phyloP scores from a whole-genome alignment of 2,329 filamentous ascomycete genomes.

The Cladobotryum mycophilum region DNA sequence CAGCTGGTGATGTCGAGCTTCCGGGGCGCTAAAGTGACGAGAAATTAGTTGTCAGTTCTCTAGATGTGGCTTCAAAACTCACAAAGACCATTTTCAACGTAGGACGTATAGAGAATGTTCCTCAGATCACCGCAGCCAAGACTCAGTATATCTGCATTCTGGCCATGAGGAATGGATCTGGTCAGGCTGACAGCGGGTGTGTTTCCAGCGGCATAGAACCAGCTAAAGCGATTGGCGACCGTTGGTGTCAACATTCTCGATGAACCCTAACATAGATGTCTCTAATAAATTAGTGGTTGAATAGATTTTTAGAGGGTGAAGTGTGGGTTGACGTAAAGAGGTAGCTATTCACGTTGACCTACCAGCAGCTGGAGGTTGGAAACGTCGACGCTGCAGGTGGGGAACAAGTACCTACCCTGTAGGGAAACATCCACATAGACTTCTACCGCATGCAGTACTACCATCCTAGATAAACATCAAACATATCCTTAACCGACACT shows the following conservation, averaged over 20 bases:
- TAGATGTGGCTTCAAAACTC: slow-evolving; percentile 12
- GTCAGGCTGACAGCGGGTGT: slow-evolving; percentile 47
- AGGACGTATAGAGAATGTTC: slow-evolving; percentile 49
- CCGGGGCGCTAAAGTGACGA: slow-evolving; percentile 24
- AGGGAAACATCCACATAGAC: too few species aligned
- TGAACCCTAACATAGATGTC: too few species aligned
- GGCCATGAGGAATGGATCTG: slow-evolving; percentile 40
- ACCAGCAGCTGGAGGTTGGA: neutral
- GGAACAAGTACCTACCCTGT: too few species aligned
- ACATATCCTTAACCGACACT: too few species aligned
- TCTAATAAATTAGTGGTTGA: too few species aligned
- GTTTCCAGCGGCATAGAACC: slow-evolving; percentile 46
- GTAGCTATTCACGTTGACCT: too few species aligned
- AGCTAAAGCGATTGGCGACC: slow-evolving; percentile 24
- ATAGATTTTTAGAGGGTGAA: too few species aligned
- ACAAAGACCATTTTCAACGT: slow-evolving; percentile 34
- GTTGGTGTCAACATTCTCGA: slow-evolving; percentile 32
- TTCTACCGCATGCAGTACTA: too few species aligned
- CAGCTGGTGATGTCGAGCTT: slow-evolving; percentile 52
- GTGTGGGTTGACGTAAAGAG: too few species aligned
- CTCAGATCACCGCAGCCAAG: slow-evolving; percentile 52
- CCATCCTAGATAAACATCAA: too few species aligned
- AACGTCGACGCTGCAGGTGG: neutral
- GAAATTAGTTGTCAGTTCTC: neutral
- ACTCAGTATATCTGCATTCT: slow-evolving; percentile 44